A percentile compares a stretch with the other conserved stretches of the same genome.
Evolutionary conservation across 2,329 filamentous ascomycete genomes (phyloP).

Genomic region (Fusarium nanum): DNA sequence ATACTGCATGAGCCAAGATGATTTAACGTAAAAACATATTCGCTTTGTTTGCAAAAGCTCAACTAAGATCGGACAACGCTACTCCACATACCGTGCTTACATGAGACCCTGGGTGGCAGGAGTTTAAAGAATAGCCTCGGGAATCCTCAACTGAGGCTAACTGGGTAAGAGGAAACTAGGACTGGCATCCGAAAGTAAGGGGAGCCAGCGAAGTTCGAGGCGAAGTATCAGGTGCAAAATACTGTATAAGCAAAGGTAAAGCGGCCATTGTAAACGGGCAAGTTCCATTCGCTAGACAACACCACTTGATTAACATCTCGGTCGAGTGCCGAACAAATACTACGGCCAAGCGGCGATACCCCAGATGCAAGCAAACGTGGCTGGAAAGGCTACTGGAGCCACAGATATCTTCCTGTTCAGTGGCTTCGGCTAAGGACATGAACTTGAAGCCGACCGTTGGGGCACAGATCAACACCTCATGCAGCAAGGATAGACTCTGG

Average conservation of each 20-base stretch:
- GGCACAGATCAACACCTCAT: constrained; percentile 31
- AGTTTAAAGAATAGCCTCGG: constrained; percentile 38
- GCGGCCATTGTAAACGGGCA: constrained; percentile 14
- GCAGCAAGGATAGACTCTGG: constrained; percentile 38
- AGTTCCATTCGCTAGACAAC: constrained; percentile 24
- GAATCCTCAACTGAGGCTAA: constrained; percentile 25
- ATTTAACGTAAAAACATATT: background rate
- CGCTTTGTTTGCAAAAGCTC: background rate
- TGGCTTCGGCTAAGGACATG: constrained; percentile 44
- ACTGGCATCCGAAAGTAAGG: constrained; percentile 4
- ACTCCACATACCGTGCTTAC: background rate
- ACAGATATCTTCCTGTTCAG: constrained; percentile 14
- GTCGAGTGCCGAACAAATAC: constrained; percentile 43
- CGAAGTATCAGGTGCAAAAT: constrained; percentile 4
- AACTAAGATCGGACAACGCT: background rate
- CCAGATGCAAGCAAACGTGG: constrained; percentile 16
- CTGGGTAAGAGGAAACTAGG: constrained; percentile 36
- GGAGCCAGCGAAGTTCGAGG: background rate
- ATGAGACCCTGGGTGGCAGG: background rate
- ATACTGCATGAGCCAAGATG: background rate
- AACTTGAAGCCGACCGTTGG: constrained; percentile 43
- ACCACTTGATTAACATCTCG: constrained; percentile 34
- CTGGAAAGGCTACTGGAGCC: constrained; percentile 12
- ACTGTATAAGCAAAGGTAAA: constrained; percentile 2
- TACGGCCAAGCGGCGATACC: constrained; percentile 32